Conservation (phyloP, 164 flowering plant species). For the Sextonia rubra region DNA sequence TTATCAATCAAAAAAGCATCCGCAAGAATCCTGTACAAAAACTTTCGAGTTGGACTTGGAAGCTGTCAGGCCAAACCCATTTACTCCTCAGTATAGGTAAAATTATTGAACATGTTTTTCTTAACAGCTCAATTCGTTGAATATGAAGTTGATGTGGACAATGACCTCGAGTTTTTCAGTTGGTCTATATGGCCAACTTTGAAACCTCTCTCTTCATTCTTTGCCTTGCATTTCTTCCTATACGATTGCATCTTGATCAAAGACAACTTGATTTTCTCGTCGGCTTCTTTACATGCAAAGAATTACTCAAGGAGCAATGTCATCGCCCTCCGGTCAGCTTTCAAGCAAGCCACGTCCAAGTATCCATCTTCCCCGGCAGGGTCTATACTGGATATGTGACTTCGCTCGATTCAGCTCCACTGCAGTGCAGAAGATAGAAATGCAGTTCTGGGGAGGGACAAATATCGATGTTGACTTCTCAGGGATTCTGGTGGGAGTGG, state of each 20-base stretch:
- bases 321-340: constrained; percentile 29
- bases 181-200: background rate
- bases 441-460: constrained; percentile 22
- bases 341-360: constrained; percentile 35
- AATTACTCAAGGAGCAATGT: too few species aligned
- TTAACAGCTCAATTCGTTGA: too few species aligned
- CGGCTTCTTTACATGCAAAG: too few species aligned
- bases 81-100: constrained; percentile 85
- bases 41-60: constrained; percentile 77
- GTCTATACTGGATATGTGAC: constrained; percentile 61
- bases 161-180: background rate
- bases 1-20: constrained; percentile 75
- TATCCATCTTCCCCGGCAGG: constrained; percentile 32
- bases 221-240: too few species aligned
- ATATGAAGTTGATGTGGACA: background rate
- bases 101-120: too few species aligned
- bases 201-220: constrained; percentile 42
- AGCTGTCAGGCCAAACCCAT: constrained; percentile 85
- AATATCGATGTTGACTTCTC: constrained; percentile 15
- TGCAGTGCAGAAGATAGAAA: constrained; percentile 19
- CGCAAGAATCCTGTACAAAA: constrained; percentile 76
- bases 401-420: constrained; percentile 16
- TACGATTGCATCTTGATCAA: too few species aligned
- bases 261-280: too few species aligned
- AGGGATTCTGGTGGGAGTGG: constrained; percentile 21